phyloP scores from a whole-genome alignment of 495 filamentous ascomycete species.

The Cercophora newfieldiana region DNA sequence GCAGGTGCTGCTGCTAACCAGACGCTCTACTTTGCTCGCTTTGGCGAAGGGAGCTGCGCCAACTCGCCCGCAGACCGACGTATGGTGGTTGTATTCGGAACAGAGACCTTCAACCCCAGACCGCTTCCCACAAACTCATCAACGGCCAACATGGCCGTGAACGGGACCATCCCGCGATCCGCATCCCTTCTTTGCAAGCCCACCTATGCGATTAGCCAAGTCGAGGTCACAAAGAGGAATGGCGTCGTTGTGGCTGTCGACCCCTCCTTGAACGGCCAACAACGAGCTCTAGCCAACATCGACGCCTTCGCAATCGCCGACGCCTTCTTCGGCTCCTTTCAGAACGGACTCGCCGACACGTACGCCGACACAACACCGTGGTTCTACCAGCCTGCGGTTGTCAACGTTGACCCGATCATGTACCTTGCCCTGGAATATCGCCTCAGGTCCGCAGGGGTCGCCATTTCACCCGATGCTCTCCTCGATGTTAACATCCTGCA shows the following conservation, averaged over 20 bases:
- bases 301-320: slow-evolving; percentile 28
- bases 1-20: background rate
- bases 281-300: slow-evolving; percentile 19
- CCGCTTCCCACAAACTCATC: slow-evolving; percentile 9
- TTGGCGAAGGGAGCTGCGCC: slow-evolving; percentile 24
- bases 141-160: slow-evolving; percentile 1
- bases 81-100: slow-evolving; percentile 26
- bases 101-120: slow-evolving; percentile 12
- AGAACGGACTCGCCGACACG: slow-evolving; percentile 10
- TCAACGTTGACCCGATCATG: slow-evolving; percentile 28
- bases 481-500: slow-evolving; percentile 16
- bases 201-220: slow-evolving; percentile 22
- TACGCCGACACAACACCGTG: slow-evolving; percentile 21
- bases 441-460: slow-evolving; percentile 1
- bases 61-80: slow-evolving; percentile 20
- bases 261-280: background rate
- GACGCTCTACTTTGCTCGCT: slow-evolving; percentile 18
- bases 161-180: slow-evolving; percentile 23
- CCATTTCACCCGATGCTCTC: slow-evolving; percentile 8
- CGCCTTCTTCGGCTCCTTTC: slow-evolving; percentile 22
- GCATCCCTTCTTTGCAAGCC: slow-evolving; percentile 27
- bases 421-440: slow-evolving; percentile 19
- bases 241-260: slow-evolving; percentile 12
- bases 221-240: slow-evolving; percentile 25
- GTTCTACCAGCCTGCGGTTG: slow-evolving; percentile 16